Evolutionary conservation across 306 rosid genomes (phyloP).

Genomic region (Castanea crenata): DNA sequence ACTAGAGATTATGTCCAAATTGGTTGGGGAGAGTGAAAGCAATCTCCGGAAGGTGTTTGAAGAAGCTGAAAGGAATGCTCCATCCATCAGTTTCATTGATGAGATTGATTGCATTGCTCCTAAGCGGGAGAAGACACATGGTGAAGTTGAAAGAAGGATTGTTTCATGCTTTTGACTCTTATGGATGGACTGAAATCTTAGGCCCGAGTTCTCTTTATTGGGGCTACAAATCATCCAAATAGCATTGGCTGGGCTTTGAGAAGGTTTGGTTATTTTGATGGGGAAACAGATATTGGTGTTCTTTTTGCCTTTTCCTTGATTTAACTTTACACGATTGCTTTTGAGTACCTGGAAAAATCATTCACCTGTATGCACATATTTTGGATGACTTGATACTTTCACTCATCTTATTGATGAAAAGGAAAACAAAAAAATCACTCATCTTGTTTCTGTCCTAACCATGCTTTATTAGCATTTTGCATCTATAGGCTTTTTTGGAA

Average conservation of each 20-base stretch:
- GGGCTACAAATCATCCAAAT: slow-evolving; percentile 71
- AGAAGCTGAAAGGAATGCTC: slow-evolving; percentile 75
- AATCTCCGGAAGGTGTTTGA: slow-evolving; percentile 71
- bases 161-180: slow-evolving; percentile 58
- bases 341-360: background rate
- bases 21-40: slow-evolving; percentile 77
- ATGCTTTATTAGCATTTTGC: background rate
- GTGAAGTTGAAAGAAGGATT: slow-evolving; percentile 70
- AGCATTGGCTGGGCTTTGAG: slow-evolving; percentile 66
- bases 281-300: slow-evolving; percentile 71
- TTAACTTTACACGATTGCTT: background rate
- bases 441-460: background rate
- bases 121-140: slow-evolving; percentile 67
- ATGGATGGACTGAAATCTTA: slow-evolving; percentile 70
- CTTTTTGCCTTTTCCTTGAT: slow-evolving; percentile 10
- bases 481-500: background rate
- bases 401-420: too few species aligned
- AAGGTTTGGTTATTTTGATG: slow-evolving; percentile 69
- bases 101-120: slow-evolving; percentile 73
- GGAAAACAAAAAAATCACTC: background rate
- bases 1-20: slow-evolving; percentile 68
- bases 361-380: background rate
- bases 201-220: slow-evolving; percentile 67
- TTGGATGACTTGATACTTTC: background rate
- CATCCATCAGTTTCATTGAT: slow-evolving; percentile 65